Conservation (phyloP, 192 early-diverging fungal genomes). For the Coemansia sp. region DNA sequence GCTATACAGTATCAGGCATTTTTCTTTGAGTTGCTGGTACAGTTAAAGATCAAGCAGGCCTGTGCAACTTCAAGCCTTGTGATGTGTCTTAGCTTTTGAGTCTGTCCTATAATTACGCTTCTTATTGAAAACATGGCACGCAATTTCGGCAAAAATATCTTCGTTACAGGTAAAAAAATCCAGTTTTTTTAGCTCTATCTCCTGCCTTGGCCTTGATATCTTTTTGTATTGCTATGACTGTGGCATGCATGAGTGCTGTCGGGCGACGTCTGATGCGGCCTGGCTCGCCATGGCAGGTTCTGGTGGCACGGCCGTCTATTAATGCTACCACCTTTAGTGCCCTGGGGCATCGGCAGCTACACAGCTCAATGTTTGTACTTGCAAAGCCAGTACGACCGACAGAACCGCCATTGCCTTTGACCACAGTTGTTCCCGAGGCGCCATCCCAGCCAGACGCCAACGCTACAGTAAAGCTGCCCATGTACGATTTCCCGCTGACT, state of each 20-base stretch:
- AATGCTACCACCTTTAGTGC: neutral
- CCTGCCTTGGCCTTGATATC: neutral
- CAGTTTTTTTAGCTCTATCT: neutral
- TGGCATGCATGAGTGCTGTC: neutral
- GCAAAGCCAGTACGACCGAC: neutral
- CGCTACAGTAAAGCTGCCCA: slow-evolving; percentile 24
- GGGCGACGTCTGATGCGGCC: neutral
- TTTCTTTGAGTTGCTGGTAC: too few relatives aligned
- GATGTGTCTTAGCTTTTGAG: too few relatives aligned
- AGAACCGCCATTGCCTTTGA: neutral
- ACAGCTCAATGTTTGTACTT: neutral
- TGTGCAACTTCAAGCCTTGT: too few relatives aligned
- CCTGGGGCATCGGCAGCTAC: neutral
- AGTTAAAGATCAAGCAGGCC: too few relatives aligned
- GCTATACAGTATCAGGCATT: too few relatives aligned
- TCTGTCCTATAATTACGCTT: neutral
- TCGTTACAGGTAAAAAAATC: too few relatives aligned
- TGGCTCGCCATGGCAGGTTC: neutral
- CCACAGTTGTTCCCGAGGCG: neutral
- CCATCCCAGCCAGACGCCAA: neutral
- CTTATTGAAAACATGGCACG: too few relatives aligned
- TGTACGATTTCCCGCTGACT: slow-evolving; percentile 50
- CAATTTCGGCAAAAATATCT: too few relatives aligned
- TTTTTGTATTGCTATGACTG: neutral
- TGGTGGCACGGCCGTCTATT: neutral